phyloP scores from a whole-genome alignment of 192 early-diverging fungal species.

The Piromyces finnis region DNA sequence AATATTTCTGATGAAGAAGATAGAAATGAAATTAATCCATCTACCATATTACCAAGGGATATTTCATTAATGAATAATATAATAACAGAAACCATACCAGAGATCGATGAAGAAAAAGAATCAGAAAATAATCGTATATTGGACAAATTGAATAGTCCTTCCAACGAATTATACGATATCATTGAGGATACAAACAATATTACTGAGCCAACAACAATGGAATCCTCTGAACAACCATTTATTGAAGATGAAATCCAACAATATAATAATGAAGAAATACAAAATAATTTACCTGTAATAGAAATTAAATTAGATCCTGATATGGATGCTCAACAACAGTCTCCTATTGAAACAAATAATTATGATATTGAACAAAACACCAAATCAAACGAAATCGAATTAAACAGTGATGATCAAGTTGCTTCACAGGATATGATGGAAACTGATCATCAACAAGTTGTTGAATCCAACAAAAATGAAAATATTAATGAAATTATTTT shows the following conservation, averaged over 20 bases:
- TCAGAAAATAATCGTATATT: neutral
- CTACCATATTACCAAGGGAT: neutral
- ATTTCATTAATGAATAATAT: neutral
- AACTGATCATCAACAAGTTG: neutral
- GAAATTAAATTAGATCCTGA: neutral
- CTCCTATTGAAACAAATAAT: no score
- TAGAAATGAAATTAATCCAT: neutral
- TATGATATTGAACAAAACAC: no score
- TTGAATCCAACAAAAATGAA: neutral
- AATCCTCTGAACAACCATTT: neutral
- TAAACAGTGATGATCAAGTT: no score
- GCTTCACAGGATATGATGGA: no score
- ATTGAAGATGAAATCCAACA: neutral
- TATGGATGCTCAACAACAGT: neutral
- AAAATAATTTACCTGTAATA: neutral
- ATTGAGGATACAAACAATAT: neutral
- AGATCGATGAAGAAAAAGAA: neutral
- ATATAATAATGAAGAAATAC: neutral
- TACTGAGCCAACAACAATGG: neutral
- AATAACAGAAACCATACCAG: neutral
- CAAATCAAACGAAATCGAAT: no score
- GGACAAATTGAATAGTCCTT: no score
- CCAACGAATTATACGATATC: no score
- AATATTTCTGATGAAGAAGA: neutral
- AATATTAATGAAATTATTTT: neutral